Conservation (phyloP, 2,329 filamentous ascomycete genomes). For the Cytospora piceae region DNA sequence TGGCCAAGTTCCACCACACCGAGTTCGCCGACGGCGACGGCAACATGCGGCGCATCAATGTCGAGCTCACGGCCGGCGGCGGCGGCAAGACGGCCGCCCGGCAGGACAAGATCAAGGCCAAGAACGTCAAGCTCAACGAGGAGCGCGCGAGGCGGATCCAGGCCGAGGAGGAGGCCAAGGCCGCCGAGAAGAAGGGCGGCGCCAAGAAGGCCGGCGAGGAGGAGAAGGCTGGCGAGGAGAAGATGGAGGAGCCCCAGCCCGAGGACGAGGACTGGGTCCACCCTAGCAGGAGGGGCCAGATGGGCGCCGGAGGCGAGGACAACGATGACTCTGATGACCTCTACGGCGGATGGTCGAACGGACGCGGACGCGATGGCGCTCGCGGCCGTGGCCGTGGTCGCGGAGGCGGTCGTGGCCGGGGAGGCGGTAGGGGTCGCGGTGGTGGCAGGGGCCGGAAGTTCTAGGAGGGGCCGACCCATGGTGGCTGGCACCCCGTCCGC, state of each 20-base stretch:
- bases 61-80: constrained; percentile 90
- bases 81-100: constrained; percentile 77
- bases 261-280: constrained; percentile 49
- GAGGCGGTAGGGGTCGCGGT: background rate
- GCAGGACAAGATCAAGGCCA: constrained; percentile 76
- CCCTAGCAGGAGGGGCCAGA: constrained; percentile 51
- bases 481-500: background rate
- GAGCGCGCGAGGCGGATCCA: constrained; percentile 55
- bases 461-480: background rate
- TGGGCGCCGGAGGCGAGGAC: constrained; percentile 11
- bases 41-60: constrained; percentile 77
- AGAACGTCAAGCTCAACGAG: constrained; percentile 85
- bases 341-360: constrained; percentile 2
- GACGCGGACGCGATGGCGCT: constrained; percentile 7
- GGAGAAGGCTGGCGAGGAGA: constrained; percentile 33
- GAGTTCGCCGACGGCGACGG: constrained; percentile 63
- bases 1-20: constrained; percentile 88
- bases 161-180: constrained; percentile 43
- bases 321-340: constrained; percentile 7
- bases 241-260: constrained; percentile 35
- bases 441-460: background rate
- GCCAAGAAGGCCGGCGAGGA: constrained; percentile 40
- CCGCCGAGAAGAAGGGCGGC: constrained; percentile 38
- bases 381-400: constrained; percentile 3
- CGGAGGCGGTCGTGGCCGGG: background rate